Base-by-base conservation (phyloP, 352 stramenopile genomes). In the Pythium graminicola region DNA sequence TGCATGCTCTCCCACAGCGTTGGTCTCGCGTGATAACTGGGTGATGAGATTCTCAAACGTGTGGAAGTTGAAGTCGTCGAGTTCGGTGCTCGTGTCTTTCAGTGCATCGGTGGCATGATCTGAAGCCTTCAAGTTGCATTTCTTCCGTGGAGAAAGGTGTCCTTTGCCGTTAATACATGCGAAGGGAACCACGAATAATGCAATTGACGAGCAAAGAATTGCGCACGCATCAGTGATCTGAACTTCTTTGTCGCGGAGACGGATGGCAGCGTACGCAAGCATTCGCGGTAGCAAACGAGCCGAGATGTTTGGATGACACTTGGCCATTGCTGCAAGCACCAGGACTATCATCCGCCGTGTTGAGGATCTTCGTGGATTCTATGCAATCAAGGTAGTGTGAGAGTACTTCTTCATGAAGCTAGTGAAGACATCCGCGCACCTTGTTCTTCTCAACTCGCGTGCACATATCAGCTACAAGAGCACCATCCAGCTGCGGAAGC, bases 281-380 rank as follows among this genome's bases (percentile, higher is more conserved):
- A 82, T 57, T 5, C 71, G 69, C 8, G 69, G 62, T 19, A 85
- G 54, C n/a, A 78, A 28, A 19, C 68, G 80, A 17, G 46, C 61
- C 17, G 50, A 53, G 11, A 63, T 45, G 0, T 45, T 24, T 11
- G 78, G 61, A 19, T 82, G 75, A 39, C 57, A 81, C 45, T 65
- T 77, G 43, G 71, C 84, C 3, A 86, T 59, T 6, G 66, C 75
- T 19, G 71, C 73, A 3, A 85, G 38, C 8, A 86, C 40, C 17
- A 89, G 64, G 17, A 86, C 71, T 6, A 85, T 64, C 69, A 85
- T 81, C 2, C 73, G 69, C 43, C 72, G 44, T 5, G 75, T 80
- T 29, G 73, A 89, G 22, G 64, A 75, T 23, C 75, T 65, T 29
- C 24, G 39, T 8, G 75, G 75, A 54, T 83, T 50, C 19, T 54